A percentile compares a stretch with the other conserved stretches of the same genome.
Conservation (phyloP, 129 eudicot genomes). For the Oenanthe sinensis region DNA sequence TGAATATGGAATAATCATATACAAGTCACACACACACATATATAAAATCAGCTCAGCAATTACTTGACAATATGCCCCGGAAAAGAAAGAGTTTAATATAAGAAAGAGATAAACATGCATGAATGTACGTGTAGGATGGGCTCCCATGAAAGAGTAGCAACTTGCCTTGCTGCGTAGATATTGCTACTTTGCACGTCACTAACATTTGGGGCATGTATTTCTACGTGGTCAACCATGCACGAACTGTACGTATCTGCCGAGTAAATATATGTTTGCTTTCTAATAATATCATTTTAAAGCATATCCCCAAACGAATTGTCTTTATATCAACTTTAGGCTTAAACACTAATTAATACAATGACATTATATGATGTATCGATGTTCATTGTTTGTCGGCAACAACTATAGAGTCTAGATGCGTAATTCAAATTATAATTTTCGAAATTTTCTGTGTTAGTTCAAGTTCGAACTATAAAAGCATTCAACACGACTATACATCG, state of each 20-base stretch:
- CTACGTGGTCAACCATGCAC: conserved; percentile 1
- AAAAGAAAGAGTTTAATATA: background rate
- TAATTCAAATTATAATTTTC: too few species aligned
- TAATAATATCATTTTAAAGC: background rate
- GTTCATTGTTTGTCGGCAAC: background rate
- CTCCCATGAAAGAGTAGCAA: conserved; percentile 1
- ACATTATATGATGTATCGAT: background rate
- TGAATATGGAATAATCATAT: too few species aligned
- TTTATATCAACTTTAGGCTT: background rate
- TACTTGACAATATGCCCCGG: too few species aligned
- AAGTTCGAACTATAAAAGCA: too few species aligned
- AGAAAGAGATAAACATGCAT: background rate
- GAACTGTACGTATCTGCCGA: background rate
- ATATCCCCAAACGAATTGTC: background rate
- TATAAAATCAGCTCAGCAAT: background rate
- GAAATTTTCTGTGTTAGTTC: too few species aligned
- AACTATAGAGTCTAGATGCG: too few species aligned
- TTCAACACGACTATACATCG: too few species aligned
- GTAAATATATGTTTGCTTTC: background rate
- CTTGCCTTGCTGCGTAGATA: conserved; percentile 12
- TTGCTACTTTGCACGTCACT: conserved; percentile 5
- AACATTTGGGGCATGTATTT: background rate
- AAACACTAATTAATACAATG: background rate
- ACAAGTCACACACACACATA: too few species aligned
- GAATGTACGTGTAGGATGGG: background rate